phyloP scores from a whole-genome alignment of 1,284 basidiomycete genomes.

The Filobasidium uniguttulatum region DNA sequence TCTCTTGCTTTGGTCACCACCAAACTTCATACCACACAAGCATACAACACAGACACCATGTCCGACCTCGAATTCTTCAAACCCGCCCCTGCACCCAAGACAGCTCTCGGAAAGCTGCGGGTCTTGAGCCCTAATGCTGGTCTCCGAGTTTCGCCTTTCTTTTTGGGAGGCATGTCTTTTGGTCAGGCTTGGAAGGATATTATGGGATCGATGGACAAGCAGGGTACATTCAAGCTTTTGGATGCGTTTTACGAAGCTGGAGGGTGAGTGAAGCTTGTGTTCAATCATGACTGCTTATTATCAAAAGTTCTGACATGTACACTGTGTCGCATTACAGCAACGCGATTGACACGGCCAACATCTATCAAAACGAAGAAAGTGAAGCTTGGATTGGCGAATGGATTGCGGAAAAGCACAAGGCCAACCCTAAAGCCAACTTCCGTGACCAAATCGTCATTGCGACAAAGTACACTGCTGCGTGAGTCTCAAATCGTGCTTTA shows the following conservation, averaged over 20 bases:
- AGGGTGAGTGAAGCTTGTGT: too few species aligned
- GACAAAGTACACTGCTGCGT: conserved; percentile 36
- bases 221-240: conserved; percentile 26
- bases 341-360: conserved; percentile 34
- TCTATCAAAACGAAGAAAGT: conserved; percentile 30
- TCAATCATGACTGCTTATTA: too few species aligned
- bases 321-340: too few species aligned
- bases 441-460: conserved; percentile 42
- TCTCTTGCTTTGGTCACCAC: too few species aligned
- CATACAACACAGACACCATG: too few species aligned
- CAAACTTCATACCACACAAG: too few species aligned
- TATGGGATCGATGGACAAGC: conserved; percentile 17
- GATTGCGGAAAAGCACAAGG: conserved; percentile 29
- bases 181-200: conserved; percentile 24
- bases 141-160: conserved; percentile 41
- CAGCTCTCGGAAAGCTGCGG: conserved; percentile 34
- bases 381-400: conserved; percentile 40
- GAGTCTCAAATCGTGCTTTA: too few species aligned
- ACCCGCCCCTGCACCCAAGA: conserved; percentile 20
- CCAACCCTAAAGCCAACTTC: conserved; percentile 16
- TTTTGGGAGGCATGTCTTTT: conserved; percentile 42
- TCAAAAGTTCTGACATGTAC: too few species aligned
- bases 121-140: conserved; percentile 40
- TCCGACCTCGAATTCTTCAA: conserved; percentile 18
- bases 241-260: conserved; percentile 26